Conservation (phyloP, 164 flowering plant species). For the Dillenia suffruticosa region DNA sequence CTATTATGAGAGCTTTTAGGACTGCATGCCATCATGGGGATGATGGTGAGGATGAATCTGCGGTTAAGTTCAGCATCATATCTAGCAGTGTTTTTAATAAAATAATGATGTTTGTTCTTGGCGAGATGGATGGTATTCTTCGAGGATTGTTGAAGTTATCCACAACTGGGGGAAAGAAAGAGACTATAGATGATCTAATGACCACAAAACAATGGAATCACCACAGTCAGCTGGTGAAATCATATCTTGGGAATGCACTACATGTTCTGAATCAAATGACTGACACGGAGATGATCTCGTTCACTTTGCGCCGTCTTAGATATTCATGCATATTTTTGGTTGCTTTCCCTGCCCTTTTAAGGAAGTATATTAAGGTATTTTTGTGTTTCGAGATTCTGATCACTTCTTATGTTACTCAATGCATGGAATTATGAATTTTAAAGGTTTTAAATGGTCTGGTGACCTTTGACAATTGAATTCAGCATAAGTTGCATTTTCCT, state of each 20-base stretch:
- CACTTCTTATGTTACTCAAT: no score
- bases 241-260: conserved; percentile 89
- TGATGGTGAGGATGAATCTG: conserved; percentile 50
- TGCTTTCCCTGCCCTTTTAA: conserved; percentile 73
- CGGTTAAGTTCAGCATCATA: conserved; percentile 49
- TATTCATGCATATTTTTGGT: conserved; percentile 72
- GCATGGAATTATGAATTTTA: no score
- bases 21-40: conserved; percentile 94
- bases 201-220: conserved; percentile 69
- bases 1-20: conserved; percentile 68
- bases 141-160: conserved; percentile 68
- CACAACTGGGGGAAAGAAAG: conserved; percentile 75
- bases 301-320: conserved; percentile 70
- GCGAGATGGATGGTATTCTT: conserved; percentile 83
- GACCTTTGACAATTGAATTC: no score
- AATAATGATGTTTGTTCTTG: conserved; percentile 71
- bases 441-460: no score
- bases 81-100: conserved; percentile 87
- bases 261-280: conserved; percentile 96
- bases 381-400: no score
- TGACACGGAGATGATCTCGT: conserved; percentile 79
- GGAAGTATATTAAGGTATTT: conserved; percentile 86
- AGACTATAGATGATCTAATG: conserved; percentile 49
- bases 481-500: no score
- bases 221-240: conserved; percentile 65